Evolutionary conservation across 1,284 basidiomycete genomes (phyloP).

Genomic region (Irpex sp.): DNA sequence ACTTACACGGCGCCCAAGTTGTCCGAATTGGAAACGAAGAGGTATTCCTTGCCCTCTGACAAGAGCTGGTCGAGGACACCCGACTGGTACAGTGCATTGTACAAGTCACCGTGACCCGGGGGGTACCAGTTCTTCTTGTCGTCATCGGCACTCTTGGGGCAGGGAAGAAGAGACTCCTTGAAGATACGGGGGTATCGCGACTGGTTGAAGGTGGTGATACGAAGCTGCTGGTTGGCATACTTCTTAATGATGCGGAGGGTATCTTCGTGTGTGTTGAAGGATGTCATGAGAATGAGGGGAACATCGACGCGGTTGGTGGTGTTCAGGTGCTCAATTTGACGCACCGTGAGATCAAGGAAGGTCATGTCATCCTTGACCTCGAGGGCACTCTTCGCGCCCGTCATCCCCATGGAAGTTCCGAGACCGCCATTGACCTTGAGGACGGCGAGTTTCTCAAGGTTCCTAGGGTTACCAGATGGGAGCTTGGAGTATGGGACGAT

Average conservation of each 20-base stretch:
- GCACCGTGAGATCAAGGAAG: constrained; percentile 94
- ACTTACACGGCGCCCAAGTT: constrained; percentile 93
- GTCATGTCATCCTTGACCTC: constrained; percentile 98
- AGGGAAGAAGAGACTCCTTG: constrained; percentile 91
- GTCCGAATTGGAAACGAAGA: constrained; percentile 99
- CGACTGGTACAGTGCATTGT: constrained; percentile 91
- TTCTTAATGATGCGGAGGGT: constrained; percentile 99
- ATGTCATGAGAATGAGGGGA: constrained; percentile 99
- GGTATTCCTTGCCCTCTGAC: constrained; percentile 95
- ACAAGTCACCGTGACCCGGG: constrained; percentile 97
- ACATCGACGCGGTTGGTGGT: constrained; percentile 75
- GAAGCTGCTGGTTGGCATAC: constrained; percentile 96
- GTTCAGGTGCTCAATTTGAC: constrained; percentile 92
- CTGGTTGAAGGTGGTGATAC: constrained; percentile 97
- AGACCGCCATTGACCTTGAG: constrained; percentile 99
- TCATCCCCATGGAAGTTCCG: constrained; percentile 98
- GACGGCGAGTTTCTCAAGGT: constrained; percentile 93
- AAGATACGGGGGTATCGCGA: constrained; percentile 96
- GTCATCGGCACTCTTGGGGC: constrained; percentile 79
- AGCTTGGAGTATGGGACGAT: constrained; percentile 87
- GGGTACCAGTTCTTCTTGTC: constrained; percentile 99
- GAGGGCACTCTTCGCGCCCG: constrained; percentile 86
- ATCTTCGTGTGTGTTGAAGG: constrained; percentile 99
- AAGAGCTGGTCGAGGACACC: constrained; percentile 95
- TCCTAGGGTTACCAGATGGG: constrained; percentile 53